A percentile compares a stretch with the other conserved stretches of the same genome.
Conservation (phyloP, 371 early-diverging fungal species). For the Actinomortierella wolfii region DNA sequence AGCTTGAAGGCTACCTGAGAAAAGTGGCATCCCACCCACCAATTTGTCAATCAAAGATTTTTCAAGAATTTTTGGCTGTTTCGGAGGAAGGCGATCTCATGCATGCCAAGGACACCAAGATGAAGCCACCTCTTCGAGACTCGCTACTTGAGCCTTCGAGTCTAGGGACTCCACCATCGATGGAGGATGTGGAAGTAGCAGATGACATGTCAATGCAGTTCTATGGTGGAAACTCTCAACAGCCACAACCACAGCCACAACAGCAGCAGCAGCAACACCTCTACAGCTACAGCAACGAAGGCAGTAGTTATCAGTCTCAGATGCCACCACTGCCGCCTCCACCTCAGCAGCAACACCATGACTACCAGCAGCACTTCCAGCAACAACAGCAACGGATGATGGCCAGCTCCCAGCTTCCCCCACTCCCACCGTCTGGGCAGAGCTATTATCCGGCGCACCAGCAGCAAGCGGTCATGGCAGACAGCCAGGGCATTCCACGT, state of each 20-base stretch:
- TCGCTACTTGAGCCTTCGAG: neutral
- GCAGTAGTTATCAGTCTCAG: no score
- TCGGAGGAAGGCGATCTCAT: constrained; percentile 39
- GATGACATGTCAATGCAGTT: neutral
- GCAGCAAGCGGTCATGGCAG: neutral
- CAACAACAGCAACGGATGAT: no score
- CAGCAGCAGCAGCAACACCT: neutral
- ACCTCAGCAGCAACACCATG: no score
- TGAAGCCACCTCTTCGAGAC: constrained; percentile 1
- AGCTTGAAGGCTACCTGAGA: constrained; percentile 42
- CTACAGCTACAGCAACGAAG: neutral
- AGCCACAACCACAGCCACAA: neutral
- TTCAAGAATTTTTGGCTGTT: constrained; percentile 40
- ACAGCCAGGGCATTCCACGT: no score
- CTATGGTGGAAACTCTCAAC: neutral
- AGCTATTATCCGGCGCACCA: neutral
- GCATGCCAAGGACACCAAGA: constrained; percentile 25
- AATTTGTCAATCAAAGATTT: constrained; percentile 21
- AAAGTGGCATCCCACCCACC: constrained; percentile 42
- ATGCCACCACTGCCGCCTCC: no score
- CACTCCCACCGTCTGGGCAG: neutral
- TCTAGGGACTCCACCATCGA: neutral
- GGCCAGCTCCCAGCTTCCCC: neutral
- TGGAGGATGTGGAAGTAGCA: constrained; percentile 5
- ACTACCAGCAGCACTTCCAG: no score